Evolutionary conservation across 1,284 basidiomycete species (phyloP).

Genomic region (Irpex lacteus): DNA sequence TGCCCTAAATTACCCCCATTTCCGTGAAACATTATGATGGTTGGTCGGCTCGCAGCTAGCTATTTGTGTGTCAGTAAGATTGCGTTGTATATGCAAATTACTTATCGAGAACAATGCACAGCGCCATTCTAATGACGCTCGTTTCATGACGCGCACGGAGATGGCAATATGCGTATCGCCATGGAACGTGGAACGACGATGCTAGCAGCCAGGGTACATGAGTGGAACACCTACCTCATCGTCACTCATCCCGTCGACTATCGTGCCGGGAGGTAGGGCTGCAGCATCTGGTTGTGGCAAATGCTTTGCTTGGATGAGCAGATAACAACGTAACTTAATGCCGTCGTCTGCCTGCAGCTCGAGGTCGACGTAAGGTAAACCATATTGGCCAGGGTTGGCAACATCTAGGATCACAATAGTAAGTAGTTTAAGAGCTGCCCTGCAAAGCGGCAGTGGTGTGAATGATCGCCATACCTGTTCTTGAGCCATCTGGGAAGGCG

Average conservation of each 20-base stretch:
- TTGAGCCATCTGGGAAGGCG: constrained; percentile 82
- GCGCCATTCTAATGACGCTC: constrained; percentile 3
- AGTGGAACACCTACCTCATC: constrained; percentile 23
- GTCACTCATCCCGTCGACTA: constrained; percentile 19
- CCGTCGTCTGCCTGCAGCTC: constrained; percentile 63
- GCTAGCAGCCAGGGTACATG: not conserved
- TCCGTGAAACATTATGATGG: constrained; percentile 89
- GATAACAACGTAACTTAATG: constrained; percentile 57
- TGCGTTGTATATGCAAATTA: too few species aligned
- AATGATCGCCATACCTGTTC: constrained; percentile 49
- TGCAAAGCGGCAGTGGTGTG: not conserved
- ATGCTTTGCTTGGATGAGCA: constrained; percentile 48
- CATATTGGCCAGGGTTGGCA: constrained; percentile 64
- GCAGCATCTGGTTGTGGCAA: constrained; percentile 25
- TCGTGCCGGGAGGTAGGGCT: not conserved
- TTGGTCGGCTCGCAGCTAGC: constrained; percentile 72
- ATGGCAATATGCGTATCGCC: not conserved
- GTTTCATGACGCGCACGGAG: not conserved
- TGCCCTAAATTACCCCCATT: constrained; percentile 86
- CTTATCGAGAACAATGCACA: not conserved
- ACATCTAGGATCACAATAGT: constrained; percentile 51
- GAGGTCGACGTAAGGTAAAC: constrained; percentile 73
- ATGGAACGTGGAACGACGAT: not conserved
- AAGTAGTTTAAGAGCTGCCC: not conserved
- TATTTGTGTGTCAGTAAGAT: constrained; percentile 12